phyloP scores from a whole-genome alignment of 2,329 filamentous ascomycete species.

The Graphilbum ipis-grandicollis region DNA sequence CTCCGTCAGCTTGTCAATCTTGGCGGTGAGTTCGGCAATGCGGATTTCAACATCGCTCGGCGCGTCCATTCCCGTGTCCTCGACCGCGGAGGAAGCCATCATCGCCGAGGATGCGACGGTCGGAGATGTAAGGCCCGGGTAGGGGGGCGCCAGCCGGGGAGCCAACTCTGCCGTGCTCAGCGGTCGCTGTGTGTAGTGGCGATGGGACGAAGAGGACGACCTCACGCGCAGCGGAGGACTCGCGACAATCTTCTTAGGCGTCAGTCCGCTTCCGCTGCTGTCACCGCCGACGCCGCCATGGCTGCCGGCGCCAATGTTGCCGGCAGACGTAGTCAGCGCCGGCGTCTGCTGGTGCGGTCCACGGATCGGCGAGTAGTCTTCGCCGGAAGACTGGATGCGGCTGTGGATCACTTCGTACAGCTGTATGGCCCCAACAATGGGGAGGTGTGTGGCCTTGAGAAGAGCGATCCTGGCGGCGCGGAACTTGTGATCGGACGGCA shows the following conservation, averaged over 20 bases:
- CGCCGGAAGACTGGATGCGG: conserved; percentile 16
- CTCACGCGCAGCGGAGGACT: conserved; percentile 2
- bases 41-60: conserved; percentile 18
- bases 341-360: conserved; percentile 19
- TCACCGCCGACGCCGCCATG: neutral
- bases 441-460: conserved; percentile 46
- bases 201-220: conserved; percentile 3
- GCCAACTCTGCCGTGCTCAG: conserved; percentile 5
- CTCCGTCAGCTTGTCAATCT: conserved; percentile 41
- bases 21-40: conserved; percentile 34
- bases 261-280: neutral
- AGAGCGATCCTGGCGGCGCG: conserved; percentile 43
- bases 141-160: neutral
- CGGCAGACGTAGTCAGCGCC: neutral
- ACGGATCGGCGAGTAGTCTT: conserved; percentile 30
- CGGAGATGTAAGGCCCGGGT: neutral
- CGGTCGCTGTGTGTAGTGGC: neutral
- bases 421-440: conserved; percentile 52
- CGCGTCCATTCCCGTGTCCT: conserved; percentile 9
- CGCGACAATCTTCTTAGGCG: conserved; percentile 3
- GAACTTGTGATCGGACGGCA: conserved; percentile 45
- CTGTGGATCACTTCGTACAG: conserved; percentile 41
- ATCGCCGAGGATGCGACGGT: neutral
- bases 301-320: neutral
- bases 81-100: neutral